Evolutionary conservation across 2,329 filamentous ascomycete species (phyloP).

Genomic region (Colletotrichum sublineola): DNA sequence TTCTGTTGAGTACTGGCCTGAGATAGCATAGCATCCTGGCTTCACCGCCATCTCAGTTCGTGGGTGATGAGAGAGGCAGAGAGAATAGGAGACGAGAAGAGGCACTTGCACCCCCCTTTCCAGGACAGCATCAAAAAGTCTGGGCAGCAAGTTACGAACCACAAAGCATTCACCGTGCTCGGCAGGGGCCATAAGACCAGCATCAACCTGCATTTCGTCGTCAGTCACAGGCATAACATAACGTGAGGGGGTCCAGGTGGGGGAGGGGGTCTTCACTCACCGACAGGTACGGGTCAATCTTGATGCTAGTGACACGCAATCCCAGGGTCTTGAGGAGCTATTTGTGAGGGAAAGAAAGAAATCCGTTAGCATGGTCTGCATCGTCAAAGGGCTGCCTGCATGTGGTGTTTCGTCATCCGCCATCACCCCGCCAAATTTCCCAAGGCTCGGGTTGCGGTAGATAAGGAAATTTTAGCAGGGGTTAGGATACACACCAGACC

Average conservation of each 20-base stretch:
- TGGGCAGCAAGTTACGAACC: conserved; percentile 32
- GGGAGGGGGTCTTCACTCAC: conserved; percentile 43
- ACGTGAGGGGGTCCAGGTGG: not conserved
- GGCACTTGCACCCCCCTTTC: conserved; percentile 14
- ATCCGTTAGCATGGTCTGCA: conserved; percentile 20
- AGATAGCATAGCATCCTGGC: not conserved
- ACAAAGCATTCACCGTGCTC: conserved; percentile 48
- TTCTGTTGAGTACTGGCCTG: not conserved
- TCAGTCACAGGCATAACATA: conserved; percentile 18
- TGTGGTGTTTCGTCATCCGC: not conserved
- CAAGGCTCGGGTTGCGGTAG: conserved; percentile 33
- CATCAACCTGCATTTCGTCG: conserved; percentile 37
- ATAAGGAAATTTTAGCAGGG: conserved; percentile 44
- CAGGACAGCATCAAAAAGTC: not conserved
- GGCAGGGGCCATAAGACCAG: conserved; percentile 47
- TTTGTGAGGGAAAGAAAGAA: conserved; percentile 47
- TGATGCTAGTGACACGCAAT: conserved; percentile 73
- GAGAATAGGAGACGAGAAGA: not conserved
- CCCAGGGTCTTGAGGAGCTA: conserved; percentile 85
- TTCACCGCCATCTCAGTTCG: not conserved
- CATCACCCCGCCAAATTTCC: conserved; percentile 3
- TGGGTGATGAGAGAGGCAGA: not conserved
- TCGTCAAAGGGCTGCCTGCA: not conserved
- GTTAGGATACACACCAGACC: conserved; percentile 61
- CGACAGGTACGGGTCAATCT: conserved; percentile 66